Evolutionary conservation across 2,329 filamentous ascomycete genomes (phyloP), one percentile per base, ranked within the genome.

Genomic region (Arthrobotrys entomopaga): DNA sequence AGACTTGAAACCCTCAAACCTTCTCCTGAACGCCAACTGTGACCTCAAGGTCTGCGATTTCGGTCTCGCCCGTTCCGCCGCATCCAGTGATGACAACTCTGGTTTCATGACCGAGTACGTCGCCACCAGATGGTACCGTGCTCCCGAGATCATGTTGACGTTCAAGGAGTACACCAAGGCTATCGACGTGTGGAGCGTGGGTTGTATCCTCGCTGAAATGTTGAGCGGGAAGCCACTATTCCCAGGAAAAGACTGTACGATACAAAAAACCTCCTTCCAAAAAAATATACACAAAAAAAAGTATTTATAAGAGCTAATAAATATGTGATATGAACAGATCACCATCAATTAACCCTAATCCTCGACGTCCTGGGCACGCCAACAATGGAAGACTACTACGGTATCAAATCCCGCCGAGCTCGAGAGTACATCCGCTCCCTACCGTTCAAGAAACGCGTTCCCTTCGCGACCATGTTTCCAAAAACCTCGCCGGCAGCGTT

Each of bases 21-120:
- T 99, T 75, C 89, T 99, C 24, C 87, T 99, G 76, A 99, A 99
- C 81, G 95, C 95, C 80, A 99, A 99, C 83, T 99, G 95, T 83
- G 95, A 99, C 84, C 86, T 99, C 78, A 99, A 99, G 84, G 95
- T 99, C 78, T 99, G 95, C 84, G 95, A 99, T 82, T 99, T 99
- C 80, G 95, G 95, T 81, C 88, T 99, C 67, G 95, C 95, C 56
- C 90, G 93, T 80, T 98, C 94, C 8, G 95, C 95, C 11, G 95
- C 95, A 7, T 97, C 94, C 8, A 96, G 96, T 78, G 95, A 99
- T 81, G 95, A 99, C 83, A 99, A 99, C 84, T 97, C 94, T n/a
- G 95, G 95, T 20, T 99, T 99, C 87, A 99, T 99, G 95, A 99
- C 95, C 15, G 95, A 99, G 96, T 99, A 99, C 82, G 95, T 99